Base-by-base conservation (phyloP, 306 rosid genomes). In the Vicia faba region DNA sequence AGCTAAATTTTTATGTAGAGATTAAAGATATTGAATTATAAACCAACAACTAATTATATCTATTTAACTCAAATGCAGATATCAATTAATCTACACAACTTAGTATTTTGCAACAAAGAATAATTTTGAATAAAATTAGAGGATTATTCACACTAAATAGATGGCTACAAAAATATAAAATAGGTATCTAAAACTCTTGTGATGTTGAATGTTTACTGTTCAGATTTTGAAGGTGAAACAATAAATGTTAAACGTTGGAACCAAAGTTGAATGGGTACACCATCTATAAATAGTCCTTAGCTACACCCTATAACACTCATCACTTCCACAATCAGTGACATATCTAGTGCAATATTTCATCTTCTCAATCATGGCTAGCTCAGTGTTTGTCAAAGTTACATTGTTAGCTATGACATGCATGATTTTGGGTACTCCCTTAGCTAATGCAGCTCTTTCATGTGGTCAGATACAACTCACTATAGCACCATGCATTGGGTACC, bases 401-500 rank as follows among this genome's bases (percentile, higher is more conserved):
- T 71, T n/a, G 74, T 1, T 71, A 53, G 66, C 11, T 8, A 3
- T 78, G 66, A 16, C 51, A 59, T 59, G 69, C 12, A 13, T 71
- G 58, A 45, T 66, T n/a, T 31, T 50, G 61, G 36, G 16, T 1
- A 8, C 33, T 4, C 77, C 59, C 7, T 14, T 48, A 35, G 65
- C 70, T 11, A 5, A 71, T 5, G 74, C 28, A 11, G 78, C 63
- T 0, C 3, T 66, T 19, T 5, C 78, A 28, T 71, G 82, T 60
- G 74, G 74, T 1, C n/a, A 41, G 4, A 12, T 41, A 3, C 28
- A 28, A 15, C 0, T 16, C 0, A 14, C 44, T 0, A 13, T 71
- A 5, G 51, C 78, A 7, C 61, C 78, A 50, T 78, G 82, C 70
- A 0, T 71, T 11, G 46, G 19, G 1, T 78, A 66, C 58, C 0